phyloP scores from a whole-genome alignment of 2,329 filamentous ascomycete genomes.

The Calonectria henricotiae region DNA sequence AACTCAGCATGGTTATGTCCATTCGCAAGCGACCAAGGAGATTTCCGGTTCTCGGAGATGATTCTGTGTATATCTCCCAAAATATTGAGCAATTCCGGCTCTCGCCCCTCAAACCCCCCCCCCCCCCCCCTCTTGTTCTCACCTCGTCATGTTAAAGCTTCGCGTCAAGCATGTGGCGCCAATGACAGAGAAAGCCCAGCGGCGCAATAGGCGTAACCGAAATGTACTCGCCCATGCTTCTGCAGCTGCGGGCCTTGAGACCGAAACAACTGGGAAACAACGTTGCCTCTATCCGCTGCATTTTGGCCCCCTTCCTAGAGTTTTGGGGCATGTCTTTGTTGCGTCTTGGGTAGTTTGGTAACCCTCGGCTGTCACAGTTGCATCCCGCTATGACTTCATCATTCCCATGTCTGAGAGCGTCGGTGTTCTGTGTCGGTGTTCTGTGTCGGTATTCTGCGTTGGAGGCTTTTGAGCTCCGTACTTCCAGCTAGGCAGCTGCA shows the following conservation, averaged over 20 bases:
- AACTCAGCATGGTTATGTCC: not conserved
- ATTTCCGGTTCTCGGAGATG: not conserved
- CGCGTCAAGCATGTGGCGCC: not conserved
- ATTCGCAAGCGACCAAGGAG: not conserved
- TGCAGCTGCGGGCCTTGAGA: not conserved
- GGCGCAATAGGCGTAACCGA: conserved; percentile 1
- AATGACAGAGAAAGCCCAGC: not conserved
- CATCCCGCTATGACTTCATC: conserved; percentile 18
- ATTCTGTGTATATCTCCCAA: not conserved
- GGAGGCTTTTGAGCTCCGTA: not conserved
- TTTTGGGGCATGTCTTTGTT: conserved; percentile 3
- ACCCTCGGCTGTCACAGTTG: conserved; percentile 20
- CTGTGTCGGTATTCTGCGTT: not conserved
- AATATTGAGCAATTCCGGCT: not conserved
- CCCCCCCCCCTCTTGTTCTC: not conserved
- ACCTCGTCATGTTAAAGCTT: not conserved
- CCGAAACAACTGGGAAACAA: conserved; percentile 4
- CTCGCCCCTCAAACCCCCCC: not conserved
- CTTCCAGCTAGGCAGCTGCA: not conserved
- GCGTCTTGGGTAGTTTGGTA: conserved; percentile 12
- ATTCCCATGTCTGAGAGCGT: conserved; percentile 6
- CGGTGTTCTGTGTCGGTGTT: not conserved
- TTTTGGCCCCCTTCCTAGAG: not conserved
- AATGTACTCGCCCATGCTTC: not conserved
- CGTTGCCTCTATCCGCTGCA: conserved; percentile 14